Percentiles rank a stretch among this genome's conserved stretches.
These are phyloP conservation scores for Rhizoctonia solani DNA, from an alignment of 1,284 basidiomycete genomes.

Conservation along the genomic window DNA sequence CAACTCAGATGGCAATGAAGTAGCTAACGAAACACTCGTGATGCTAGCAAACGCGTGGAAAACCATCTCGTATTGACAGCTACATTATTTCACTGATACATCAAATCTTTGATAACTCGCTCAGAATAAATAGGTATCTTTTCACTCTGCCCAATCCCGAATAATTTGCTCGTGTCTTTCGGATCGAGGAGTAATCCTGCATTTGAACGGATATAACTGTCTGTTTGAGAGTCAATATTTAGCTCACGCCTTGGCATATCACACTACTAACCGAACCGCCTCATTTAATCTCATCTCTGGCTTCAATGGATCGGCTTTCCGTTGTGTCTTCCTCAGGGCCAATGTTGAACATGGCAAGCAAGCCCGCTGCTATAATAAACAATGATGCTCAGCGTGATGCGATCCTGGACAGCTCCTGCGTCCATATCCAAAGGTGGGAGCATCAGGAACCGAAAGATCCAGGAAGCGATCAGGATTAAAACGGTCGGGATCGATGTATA, in stretches of 20 bases:
- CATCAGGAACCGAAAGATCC: conserved; percentile 23
- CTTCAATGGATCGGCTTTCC: background rate
- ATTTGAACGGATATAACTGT: background rate
- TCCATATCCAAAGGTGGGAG: conserved; percentile 1
- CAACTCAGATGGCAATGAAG: background rate
- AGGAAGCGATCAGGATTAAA: conserved; percentile 37
- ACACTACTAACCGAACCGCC: too few species aligned
- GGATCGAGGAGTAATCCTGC: background rate
- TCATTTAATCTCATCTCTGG: background rate
- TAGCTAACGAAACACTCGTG: background rate
- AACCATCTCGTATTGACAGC: too few species aligned
- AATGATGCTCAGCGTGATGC: background rate
- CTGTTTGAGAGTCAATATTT: background rate
- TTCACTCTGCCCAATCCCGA: background rate
- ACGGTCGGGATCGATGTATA: background rate
- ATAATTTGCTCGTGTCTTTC: background rate
- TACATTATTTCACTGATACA: too few species aligned
- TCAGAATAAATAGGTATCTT: background rate
- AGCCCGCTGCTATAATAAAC: background rate
- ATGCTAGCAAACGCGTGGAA: too few species aligned
- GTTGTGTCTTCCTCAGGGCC: background rate
- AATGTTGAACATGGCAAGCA: conserved; percentile 37
- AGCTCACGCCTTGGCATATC: too few species aligned
- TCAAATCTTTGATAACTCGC: too few species aligned
- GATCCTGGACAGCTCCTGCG: conserved; percentile 35